Conservation (phyloP, 768 basidiomycete genomes). For the Imleria badia region DNA sequence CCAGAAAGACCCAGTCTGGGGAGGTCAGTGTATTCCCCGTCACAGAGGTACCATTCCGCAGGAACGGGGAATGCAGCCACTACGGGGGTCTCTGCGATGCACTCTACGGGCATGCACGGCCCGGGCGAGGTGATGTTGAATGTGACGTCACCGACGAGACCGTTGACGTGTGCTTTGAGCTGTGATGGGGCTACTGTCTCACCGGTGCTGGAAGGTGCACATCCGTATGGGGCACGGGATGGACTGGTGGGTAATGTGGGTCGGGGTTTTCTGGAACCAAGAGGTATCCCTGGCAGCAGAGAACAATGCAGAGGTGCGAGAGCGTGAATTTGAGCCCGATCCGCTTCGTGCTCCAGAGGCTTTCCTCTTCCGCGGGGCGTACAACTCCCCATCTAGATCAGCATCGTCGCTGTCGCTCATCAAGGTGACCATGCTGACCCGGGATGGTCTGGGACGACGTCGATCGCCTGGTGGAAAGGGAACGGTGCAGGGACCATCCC, state of each 20-base stretch:
- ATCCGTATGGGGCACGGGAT: slow-evolving; percentile 27
- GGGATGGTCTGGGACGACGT: neutral
- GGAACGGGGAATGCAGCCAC: slow-evolving; percentile 27
- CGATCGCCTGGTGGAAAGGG: neutral
- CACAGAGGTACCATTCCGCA: slow-evolving; percentile 33
- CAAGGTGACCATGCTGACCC: neutral
- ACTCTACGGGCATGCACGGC: slow-evolving; percentile 32
- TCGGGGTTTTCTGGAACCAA: slow-evolving; percentile 23
- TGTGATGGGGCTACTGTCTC: slow-evolving; percentile 19
- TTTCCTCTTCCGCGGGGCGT: no score
- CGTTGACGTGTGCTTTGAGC: slow-evolving; percentile 33
- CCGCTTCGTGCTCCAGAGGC: slow-evolving; percentile 34
- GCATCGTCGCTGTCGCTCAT: slow-evolving; percentile 40
- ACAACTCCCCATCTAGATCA: slow-evolving; percentile 62
- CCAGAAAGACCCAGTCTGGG: slow-evolving; percentile 41
- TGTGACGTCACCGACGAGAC: slow-evolving; percentile 43
- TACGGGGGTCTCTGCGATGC: slow-evolving; percentile 29
- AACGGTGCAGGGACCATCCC: slow-evolving; percentile 4
- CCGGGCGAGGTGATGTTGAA: slow-evolving; percentile 47
- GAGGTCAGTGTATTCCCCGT: slow-evolving; percentile 27
- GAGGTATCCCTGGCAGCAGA: slow-evolving; percentile 29
- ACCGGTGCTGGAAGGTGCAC: slow-evolving; percentile 25
- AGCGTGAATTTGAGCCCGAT: slow-evolving; percentile 56
- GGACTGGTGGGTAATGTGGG: slow-evolving; percentile 26
- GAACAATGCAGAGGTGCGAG: slow-evolving; percentile 55